phyloP scores from a whole-genome alignment of 768 basidiomycete genomes.

The Guyanaporus albipodus region DNA sequence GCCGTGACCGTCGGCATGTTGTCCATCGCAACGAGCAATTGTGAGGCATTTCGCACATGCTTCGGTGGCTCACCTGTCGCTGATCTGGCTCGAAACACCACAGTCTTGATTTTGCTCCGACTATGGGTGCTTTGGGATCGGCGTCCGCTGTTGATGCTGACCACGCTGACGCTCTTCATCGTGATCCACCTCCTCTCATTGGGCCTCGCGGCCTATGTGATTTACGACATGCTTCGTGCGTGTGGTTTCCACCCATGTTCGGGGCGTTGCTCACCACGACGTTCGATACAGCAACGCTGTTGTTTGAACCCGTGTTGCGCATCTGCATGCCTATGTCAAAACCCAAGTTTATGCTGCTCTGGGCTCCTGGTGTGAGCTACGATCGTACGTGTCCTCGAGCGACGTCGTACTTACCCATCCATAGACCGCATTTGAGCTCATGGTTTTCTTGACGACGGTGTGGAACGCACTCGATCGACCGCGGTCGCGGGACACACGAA shows the following conservation, averaged over 20 bases:
- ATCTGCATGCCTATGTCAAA: conserved; percentile 20
- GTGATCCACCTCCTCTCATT: conserved; percentile 28
- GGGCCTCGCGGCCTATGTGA: conserved; percentile 22
- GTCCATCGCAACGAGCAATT: conserved; percentile 35
- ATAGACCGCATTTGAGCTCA: conserved; percentile 30
- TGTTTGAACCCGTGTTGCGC: conserved; percentile 9
- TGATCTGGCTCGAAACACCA: conserved; percentile 1
- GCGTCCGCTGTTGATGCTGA: conserved; percentile 23
- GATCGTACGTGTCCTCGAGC: neutral
- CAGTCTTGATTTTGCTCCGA: conserved; percentile 39
- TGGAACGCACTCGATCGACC: conserved; percentile 32
- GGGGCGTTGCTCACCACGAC: neutral
- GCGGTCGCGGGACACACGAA: conserved; percentile 7
- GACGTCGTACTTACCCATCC: neutral
- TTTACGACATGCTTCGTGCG: conserved; percentile 27
- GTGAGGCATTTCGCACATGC: conserved; percentile 20
- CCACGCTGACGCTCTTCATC: conserved; percentile 30
- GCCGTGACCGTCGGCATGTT: conserved; percentile 32
- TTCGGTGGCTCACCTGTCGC: neutral
- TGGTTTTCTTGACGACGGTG: conserved; percentile 26
- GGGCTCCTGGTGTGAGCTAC: conserved; percentile 27
- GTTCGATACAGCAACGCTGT: conserved; percentile 13
- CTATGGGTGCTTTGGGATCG: conserved; percentile 38
- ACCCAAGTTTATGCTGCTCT: conserved; percentile 23
- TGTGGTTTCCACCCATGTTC: neutral